Evolutionary conservation across 2,329 filamentous ascomycete genomes (phyloP), one percentile per base, ranked within the genome.

Genomic region (Fusarium siculi): DNA sequence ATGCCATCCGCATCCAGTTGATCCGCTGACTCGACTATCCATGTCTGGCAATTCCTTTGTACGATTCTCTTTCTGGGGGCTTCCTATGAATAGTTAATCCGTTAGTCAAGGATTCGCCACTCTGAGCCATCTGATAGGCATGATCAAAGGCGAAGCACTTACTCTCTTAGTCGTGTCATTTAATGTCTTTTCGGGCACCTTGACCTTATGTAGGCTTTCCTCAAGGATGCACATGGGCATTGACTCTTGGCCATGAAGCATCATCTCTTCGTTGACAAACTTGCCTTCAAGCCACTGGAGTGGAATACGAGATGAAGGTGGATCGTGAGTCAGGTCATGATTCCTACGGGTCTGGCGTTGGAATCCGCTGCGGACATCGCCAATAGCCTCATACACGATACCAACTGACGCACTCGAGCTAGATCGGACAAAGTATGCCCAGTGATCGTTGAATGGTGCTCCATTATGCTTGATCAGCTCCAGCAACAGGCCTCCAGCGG

Each of bases 31-130:
- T 70, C 59, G 0, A 70, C 34, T 4, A 70, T 60, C 67, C 67
- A 70, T 19, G 67, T 70, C 34, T 70, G 67, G 2, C 66, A 70
- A 4, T 70, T 64, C 6, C 54, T 34, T 18, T 70, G 67, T 7
- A 36, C 12, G 0, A 59, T 39, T 16, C 19, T 53, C 2, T 42
- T 60, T 2, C 18, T 37, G 0, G 56, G 46, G 0, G 21, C 10
- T 12, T 36, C 21, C 64, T 63, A 9, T 7, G 1, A 0, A 4
- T 3, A 8, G 3, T 16, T 2, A 16, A 8, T 52, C 12, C 0
- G 7, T 36, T 8, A 19, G 16, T 5, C 11, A 36, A 15, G 10
- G 2, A 4, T 7, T 10, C 7, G 0, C 6, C 12, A 8, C 11
- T 10, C n/a, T 5, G 8, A 19, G 6, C 8, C 8, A 15, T 11